These are phyloP conservation scores for Conticribra guillardii DNA, from an alignment of 108 stramenopile genomes.

Conservation along the genomic window DNA sequence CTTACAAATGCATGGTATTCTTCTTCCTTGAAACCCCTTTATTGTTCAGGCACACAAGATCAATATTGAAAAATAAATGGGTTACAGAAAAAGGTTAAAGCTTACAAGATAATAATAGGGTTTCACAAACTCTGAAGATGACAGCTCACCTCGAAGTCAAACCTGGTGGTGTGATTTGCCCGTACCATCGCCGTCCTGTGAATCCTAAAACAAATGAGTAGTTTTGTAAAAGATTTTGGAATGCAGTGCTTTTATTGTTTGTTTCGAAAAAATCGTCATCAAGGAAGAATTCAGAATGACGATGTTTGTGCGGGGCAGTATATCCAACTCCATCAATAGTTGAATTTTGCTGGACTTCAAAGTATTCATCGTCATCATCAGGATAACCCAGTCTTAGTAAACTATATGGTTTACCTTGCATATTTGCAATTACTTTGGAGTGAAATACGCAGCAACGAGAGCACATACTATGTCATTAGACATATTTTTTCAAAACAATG, in stretches of 20 bases:
- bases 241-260: slow-evolving; percentile 8
- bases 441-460: no score
- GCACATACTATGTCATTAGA: no score
- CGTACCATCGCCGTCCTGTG: slow-evolving; percentile 46
- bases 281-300: slow-evolving; percentile 4
- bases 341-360: slow-evolving; percentile 6
- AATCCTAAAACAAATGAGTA: slow-evolving; percentile 38
- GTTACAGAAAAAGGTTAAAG: background rate
- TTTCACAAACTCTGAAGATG: background rate
- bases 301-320: slow-evolving; percentile 22
- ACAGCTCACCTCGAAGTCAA: background rate
- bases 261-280: slow-evolving; percentile 49
- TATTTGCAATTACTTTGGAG: no score
- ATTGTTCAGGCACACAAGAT: background rate
- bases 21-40: slow-evolving; percentile 6
- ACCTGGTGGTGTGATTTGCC: slow-evolving; percentile 19
- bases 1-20: slow-evolving; percentile 46
- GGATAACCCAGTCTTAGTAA: slow-evolving; percentile 31
- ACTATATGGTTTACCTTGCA: slow-evolving; percentile 34
- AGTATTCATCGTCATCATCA: slow-evolving; percentile 16
- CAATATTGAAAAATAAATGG: background rate
- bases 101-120: no score
- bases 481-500: no score
- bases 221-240: slow-evolving; percentile 41
- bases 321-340: background rate